Conservation (phyloP, 2,329 filamentous ascomycete species). For the Arthrobotrys sphaeroides region DNA sequence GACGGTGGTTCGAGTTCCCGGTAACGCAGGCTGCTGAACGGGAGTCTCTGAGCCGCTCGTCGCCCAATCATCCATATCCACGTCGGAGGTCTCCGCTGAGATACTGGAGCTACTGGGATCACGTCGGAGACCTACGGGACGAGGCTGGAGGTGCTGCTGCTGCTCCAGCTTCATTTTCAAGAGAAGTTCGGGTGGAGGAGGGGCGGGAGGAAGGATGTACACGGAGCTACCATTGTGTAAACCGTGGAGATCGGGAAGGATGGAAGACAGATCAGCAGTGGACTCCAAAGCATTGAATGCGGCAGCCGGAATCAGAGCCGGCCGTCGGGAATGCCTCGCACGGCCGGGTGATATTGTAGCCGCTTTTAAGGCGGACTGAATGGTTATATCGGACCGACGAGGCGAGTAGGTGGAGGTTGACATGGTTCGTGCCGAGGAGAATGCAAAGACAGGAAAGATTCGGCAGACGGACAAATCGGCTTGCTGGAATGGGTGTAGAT, state of each 20-base stretch:
- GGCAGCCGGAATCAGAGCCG: conserved; percentile 44
- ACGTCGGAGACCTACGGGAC: conserved; percentile 13
- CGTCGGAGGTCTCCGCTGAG: conserved; percentile 13
- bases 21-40: conserved; percentile 12
- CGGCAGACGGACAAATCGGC: not conserved
- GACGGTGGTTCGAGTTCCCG: not conserved
- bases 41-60: conserved; percentile 38
- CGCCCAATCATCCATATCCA: conserved; percentile 39
- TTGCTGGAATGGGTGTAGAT: too few relatives aligned
- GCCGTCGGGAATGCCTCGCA: conserved; percentile 19
- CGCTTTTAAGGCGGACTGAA: conserved; percentile 24
- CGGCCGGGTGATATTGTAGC: conserved; percentile 26
- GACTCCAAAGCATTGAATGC: conserved; percentile 46
- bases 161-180: conserved; percentile 37
- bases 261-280: conserved; percentile 38
- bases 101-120: conserved; percentile 24
- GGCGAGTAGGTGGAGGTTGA: conserved; percentile 39
- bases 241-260: conserved; percentile 43
- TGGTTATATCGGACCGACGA: conserved; percentile 27
- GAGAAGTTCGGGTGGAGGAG: conserved; percentile 32
- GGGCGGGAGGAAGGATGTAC: conserved; percentile 40
- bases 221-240: conserved; percentile 25
- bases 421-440: not conserved
- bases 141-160: conserved; percentile 23
- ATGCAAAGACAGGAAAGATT: not conserved